phyloP scores from a whole-genome alignment of 192 early-diverging fungal species.

The Coemansia sp. region DNA sequence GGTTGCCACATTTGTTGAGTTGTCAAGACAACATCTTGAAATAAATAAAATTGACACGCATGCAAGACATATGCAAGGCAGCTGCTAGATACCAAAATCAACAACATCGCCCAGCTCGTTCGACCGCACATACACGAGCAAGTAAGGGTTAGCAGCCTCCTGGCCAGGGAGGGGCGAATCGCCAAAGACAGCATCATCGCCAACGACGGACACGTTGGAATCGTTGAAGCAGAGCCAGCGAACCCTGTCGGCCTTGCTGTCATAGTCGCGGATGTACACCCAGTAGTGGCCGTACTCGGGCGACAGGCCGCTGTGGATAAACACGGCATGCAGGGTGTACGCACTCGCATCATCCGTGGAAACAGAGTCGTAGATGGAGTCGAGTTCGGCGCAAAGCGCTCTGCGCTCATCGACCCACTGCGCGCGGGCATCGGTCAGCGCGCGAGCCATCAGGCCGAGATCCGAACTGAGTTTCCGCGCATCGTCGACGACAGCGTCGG shows the following conservation, averaged over 20 bases:
- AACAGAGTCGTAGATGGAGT: slow-evolving; percentile 26
- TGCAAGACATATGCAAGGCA: no score
- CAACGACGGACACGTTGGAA: slow-evolving; percentile 62
- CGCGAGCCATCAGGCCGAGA: slow-evolving; percentile 3
- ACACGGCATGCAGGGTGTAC: slow-evolving; percentile 75
- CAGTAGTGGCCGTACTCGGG: slow-evolving; percentile 78
- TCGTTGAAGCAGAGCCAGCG: slow-evolving; percentile 81
- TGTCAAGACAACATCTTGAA: no score
- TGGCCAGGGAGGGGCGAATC: slow-evolving; percentile 54
- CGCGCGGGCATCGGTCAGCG: slow-evolving; percentile 11
- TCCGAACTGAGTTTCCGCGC: slow-evolving; percentile 11
- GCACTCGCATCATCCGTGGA: slow-evolving; percentile 15
- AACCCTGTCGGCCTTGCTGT: slow-evolving; percentile 16
- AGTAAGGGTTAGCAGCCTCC: slow-evolving; percentile 65
- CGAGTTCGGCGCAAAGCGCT: slow-evolving; percentile 4
- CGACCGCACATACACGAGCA: slow-evolving; percentile 66
- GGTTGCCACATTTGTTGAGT: no score
- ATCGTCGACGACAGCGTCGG: background rate
- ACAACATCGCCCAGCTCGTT: slow-evolving; percentile 16
- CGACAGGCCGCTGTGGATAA: slow-evolving; percentile 69
- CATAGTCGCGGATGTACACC: slow-evolving; percentile 69
- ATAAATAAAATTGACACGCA: no score
- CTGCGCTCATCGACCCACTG: slow-evolving; percentile 20
- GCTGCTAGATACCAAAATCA: slow-evolving; percentile 18
- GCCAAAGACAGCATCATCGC: slow-evolving; percentile 59